A percentile compares a stretch with the other conserved stretches of the same genome.
phyloP scores from a whole-genome alignment of 331 rosid species.

The Quercus lobata region DNA sequence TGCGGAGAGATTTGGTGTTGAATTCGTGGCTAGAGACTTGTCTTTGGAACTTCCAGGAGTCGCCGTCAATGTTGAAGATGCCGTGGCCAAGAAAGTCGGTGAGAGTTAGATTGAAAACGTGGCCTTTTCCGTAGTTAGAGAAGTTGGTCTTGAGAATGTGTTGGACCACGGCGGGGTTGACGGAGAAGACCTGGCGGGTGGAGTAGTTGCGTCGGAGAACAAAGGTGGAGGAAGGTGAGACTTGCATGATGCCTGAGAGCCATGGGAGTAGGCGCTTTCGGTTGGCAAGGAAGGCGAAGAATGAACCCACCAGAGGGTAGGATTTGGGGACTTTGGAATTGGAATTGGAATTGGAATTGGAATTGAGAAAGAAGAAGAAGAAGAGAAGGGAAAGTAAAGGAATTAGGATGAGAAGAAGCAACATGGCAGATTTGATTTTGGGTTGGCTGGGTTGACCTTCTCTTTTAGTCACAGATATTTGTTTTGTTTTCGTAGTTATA shows the following conservation, averaged over 20 bases:
- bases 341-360: background rate
- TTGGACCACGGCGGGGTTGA: too few species aligned
- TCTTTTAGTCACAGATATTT: too few species aligned
- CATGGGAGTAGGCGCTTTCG: constrained; percentile 34
- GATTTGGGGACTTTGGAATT: constrained; percentile 20
- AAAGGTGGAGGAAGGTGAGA: constrained; percentile 40
- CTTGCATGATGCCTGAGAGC: constrained; percentile 41
- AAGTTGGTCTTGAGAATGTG: constrained; percentile 36
- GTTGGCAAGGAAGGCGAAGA: constrained; percentile 26
- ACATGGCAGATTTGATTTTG: background rate
- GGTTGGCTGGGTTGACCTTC: too few species aligned
- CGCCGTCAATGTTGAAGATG: constrained; percentile 63
- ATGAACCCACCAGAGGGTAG: constrained; percentile 30
- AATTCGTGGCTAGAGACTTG: constrained; percentile 21
- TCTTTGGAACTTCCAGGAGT: constrained; percentile 58
- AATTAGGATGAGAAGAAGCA: background rate
- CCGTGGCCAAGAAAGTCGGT: constrained; percentile 63
- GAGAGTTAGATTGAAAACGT: background rate
- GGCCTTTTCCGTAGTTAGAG: constrained; percentile 33
- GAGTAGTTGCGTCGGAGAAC: constrained; percentile 30
- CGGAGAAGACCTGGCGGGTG: constrained; percentile 5
- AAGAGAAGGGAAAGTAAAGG: background rate
- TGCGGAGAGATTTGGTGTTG: constrained; percentile 11
- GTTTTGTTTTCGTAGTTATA: too few species aligned
- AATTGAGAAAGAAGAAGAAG: background rate